phyloP scores from a whole-genome alignment of 208 protist genomes.

The Wallacemonas collosoma region DNA sequence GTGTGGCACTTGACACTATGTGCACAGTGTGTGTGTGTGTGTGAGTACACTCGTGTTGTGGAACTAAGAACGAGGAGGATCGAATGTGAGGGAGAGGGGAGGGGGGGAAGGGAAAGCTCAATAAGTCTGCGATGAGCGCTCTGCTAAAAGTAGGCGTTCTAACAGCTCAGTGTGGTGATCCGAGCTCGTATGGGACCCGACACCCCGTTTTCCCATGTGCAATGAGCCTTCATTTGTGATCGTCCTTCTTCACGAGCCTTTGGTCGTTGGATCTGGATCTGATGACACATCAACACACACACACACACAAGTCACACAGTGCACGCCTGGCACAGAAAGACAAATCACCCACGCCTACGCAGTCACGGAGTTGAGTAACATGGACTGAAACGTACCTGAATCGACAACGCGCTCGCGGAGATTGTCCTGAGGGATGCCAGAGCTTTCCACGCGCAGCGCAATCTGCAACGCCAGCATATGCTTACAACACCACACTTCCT shows the following conservation, averaged over 20 bases:
- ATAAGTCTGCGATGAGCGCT: no score
- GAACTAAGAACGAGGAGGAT: background rate
- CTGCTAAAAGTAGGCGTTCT: no score
- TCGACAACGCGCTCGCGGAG: conserved; percentile 45
- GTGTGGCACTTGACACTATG: no score
- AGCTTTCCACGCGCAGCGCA: conserved; percentile 51
- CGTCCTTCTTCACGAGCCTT: no score
- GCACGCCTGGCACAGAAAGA: background rate
- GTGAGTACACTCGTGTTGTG: background rate
- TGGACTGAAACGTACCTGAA: conserved; percentile 23
- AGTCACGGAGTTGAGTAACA: conserved; percentile 17
- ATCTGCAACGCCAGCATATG: conserved; percentile 82
- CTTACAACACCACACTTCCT: conserved; percentile 82
- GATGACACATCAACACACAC: no score
- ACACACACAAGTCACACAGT: background rate
- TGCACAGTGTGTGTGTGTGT: background rate
- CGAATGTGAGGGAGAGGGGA: no score
- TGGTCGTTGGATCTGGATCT: no score
- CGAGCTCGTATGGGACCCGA: no score
- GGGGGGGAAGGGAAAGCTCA: no score
- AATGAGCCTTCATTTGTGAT: no score
- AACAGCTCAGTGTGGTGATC: no score
- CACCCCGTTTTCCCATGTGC: no score
- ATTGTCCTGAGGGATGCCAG: conserved; percentile 53
- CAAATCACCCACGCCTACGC: background rate